phyloP scores from a whole-genome alignment of 2,329 filamentous ascomycete species.

The Calonectria montana region DNA sequence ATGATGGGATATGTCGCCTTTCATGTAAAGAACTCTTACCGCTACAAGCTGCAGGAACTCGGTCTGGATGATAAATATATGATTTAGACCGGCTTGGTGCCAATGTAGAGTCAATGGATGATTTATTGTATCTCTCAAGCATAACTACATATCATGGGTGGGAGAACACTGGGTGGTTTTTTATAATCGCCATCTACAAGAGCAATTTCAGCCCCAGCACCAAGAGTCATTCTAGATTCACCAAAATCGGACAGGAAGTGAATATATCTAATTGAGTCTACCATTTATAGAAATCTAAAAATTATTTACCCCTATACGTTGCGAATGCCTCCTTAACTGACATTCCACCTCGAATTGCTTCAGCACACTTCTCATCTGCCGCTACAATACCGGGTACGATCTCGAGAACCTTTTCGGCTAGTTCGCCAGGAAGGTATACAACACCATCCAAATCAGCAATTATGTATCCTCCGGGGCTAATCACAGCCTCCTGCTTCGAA shows the following conservation, averaged over 20 bases:
- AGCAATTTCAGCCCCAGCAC: too few species aligned
- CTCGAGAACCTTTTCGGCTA: constrained; percentile 11
- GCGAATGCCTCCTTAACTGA: constrained; percentile 28
- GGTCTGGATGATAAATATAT: not conserved
- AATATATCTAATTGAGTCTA: too few species aligned
- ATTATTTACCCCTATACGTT: constrained; percentile 25
- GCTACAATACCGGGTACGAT: constrained; percentile 13
- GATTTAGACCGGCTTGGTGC: not conserved
- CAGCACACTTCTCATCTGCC: constrained; percentile 32
- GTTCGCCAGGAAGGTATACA: constrained; percentile 21
- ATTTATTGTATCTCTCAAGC: too few species aligned
- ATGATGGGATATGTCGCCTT: not conserved
- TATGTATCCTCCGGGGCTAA: constrained; percentile 22
- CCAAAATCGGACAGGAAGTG: too few species aligned
- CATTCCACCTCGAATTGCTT: constrained; percentile 30
- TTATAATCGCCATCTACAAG: too few species aligned
- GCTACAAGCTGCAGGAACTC: not conserved
- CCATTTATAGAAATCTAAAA: not conserved
- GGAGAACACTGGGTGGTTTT: too few species aligned
- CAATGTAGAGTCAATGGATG: too few species aligned
- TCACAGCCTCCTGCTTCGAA: constrained; percentile 28
- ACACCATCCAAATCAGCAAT: constrained; percentile 21
- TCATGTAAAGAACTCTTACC: not conserved
- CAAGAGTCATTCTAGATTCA: too few species aligned
- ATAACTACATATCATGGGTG: too few species aligned